Evolutionary conservation across 1,139 yeast genomes (phyloP), one percentile per base, ranked within the genome.

Genomic region (Chernovozyma aurita): DNA sequence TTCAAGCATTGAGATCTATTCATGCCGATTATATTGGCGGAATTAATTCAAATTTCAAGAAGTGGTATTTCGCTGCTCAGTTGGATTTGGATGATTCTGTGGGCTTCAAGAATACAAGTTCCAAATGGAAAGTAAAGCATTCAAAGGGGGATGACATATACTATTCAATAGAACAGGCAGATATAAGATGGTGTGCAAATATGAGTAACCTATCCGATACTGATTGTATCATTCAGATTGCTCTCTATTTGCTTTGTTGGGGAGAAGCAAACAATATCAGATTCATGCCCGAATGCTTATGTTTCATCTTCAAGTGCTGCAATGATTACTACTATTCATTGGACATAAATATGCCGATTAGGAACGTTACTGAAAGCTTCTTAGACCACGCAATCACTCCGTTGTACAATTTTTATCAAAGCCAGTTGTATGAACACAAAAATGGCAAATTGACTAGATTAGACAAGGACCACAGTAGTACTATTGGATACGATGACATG

Each of bases 61-160:
- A 85, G 57, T 92, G 98, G 98, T 92, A 86, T 61, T 87, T 92
- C 63, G 96, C 97, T 24, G 88, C 97, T 30, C 92, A 84, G 62
- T 63, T 87, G 43, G 95, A 86, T 59, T 67, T 86, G 48, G 96
- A 88, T 58, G 90, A 84, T 43, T 83, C 82, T 35, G 69, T 85
- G 43, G 92, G 90, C 2, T 80, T 80, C 68, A 73, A 84, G 53
- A 80, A 81, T 46, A 58, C 69, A 54, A 56, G 63, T 32, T 33
- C 60, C 16, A 58, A 55, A 40, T 65, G 65, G 18, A 63, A 57
- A 38, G 60, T 52, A 5, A 38, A 33, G 51, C 40, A 37, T 33
- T 21, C 35, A 64, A 56, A 53, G 62, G 61, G 44, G 61, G 53
- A 52, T 36, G 57, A 61, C 45, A 62, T 70, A 24, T 73, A 63